Conservation (phyloP, 164 flowering plant species). For the Magnolia sinica region DNA sequence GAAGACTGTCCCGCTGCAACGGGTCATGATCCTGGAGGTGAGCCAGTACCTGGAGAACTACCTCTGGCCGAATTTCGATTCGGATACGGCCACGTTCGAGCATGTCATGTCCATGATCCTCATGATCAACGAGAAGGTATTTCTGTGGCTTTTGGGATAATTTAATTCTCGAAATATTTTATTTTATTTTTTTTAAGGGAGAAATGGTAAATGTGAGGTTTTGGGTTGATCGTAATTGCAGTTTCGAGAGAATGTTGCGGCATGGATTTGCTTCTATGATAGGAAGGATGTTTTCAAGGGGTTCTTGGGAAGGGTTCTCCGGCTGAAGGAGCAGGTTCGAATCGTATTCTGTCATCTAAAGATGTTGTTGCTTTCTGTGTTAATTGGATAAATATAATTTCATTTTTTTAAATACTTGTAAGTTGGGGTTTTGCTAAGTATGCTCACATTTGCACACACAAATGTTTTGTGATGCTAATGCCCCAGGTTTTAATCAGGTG, state of each 20-base stretch:
- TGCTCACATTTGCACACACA: too few relatives aligned
- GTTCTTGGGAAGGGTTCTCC: conserved; percentile 78
- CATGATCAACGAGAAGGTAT: conserved; percentile 96
- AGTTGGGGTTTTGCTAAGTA: too few relatives aligned
- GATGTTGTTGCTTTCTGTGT: too few relatives aligned
- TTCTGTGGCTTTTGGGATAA: not conserved
- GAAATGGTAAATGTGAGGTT: not conserved
- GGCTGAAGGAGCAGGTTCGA: conserved; percentile 68
- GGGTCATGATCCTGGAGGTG: conserved; percentile 92
- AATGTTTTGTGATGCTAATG: too few relatives aligned
- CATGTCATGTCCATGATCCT: conserved; percentile 96
- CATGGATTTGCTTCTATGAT: conserved; percentile 86
- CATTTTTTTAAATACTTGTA: too few relatives aligned
- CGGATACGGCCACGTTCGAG: conserved; percentile 74
- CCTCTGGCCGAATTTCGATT: conserved; percentile 86
- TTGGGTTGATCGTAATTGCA: conserved; percentile 25
- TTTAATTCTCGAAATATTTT: not conserved
- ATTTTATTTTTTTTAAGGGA: not conserved
- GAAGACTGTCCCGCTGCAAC: conserved; percentile 78
- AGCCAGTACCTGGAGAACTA: conserved; percentile 97
- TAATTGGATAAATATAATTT: too few relatives aligned
- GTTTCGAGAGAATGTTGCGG: conserved; percentile 97
- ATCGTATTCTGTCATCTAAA: not conserved
- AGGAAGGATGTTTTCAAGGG: conserved; percentile 62
- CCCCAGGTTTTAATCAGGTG: too few relatives aligned